These are phyloP conservation scores for Aureobasidium sp. DNA, from an alignment of 2,329 filamentous ascomycete species.

Conservation along the genomic window DNA sequence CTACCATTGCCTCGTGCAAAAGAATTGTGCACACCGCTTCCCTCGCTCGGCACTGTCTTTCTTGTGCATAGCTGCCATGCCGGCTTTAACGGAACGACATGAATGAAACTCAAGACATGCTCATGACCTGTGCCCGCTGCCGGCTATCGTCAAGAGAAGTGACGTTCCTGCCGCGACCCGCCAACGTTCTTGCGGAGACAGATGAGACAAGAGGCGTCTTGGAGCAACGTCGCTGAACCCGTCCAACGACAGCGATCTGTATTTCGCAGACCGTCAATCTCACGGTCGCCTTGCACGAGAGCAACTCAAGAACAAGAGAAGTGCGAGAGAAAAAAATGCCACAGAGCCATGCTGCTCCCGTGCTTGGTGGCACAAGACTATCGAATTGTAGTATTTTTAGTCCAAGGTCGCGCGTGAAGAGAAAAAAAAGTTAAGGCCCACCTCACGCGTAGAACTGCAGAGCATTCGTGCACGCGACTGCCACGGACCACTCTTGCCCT, in stretches of 20 bases:
- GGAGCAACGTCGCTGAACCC: not conserved
- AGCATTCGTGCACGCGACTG: not conserved
- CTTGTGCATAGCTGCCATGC: slow-evolving; percentile 9
- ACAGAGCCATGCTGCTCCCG: not conserved
- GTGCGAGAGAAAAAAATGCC: not conserved
- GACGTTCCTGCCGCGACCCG: slow-evolving; percentile 11
- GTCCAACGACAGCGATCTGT: slow-evolving; percentile 3
- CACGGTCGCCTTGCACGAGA: not conserved
- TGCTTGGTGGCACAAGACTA: slow-evolving; percentile 11
- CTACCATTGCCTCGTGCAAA: not conserved
- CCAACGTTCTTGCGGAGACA: slow-evolving; percentile 11
- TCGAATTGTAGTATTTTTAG: slow-evolving; percentile 10
- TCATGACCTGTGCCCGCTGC: not conserved
- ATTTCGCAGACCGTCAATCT: slow-evolving; percentile 4
- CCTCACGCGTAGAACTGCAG: slow-evolving; percentile 1
- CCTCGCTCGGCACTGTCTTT: not conserved
- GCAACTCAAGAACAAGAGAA: not conserved
- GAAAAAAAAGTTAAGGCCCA: not conserved
- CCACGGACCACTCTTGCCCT: slow-evolving; percentile 2
- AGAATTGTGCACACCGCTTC: not conserved
- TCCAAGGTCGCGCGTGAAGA: not conserved
- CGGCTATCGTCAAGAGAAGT: not conserved
- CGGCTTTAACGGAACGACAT: not conserved
- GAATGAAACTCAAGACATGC: not conserved
- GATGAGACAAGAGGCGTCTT: slow-evolving; percentile 14